phyloP scores from a whole-genome alignment of 164 flowering plant species.

The Vitis rupestris region DNA sequence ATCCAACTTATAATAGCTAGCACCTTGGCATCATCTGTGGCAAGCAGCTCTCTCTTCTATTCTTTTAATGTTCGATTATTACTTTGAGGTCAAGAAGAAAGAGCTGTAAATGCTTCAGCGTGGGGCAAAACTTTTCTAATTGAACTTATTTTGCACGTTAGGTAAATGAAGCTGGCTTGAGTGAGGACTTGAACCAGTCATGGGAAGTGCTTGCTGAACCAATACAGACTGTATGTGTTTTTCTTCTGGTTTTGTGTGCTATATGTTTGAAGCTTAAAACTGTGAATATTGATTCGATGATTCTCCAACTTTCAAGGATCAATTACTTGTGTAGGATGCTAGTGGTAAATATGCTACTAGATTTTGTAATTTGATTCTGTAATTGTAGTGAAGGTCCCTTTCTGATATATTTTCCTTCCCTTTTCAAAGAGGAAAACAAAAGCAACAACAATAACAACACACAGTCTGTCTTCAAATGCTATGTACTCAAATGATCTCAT shows the following conservation, averaged over 20 bases:
- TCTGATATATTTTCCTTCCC: too few species aligned
- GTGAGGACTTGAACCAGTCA: conserved; percentile 68
- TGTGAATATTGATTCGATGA: background rate
- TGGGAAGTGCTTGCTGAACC: conserved; percentile 99
- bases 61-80: too few species aligned
- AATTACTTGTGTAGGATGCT: background rate
- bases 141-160: conserved; percentile 15
- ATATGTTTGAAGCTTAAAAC: too few species aligned
- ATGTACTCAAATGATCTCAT: too few species aligned
- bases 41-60: background rate
- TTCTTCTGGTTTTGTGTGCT: background rate
- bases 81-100: background rate
- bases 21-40: background rate
- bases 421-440: too few species aligned
- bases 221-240: conserved; percentile 80
- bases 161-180: conserved; percentile 82
- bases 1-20: background rate
- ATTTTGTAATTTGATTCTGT: background rate
- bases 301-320: too few species aligned
- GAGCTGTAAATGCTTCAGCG: background rate
- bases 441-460: too few species aligned
- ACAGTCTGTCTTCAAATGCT: too few species aligned
- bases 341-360: background rate
- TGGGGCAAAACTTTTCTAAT: background rate
- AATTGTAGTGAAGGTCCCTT: too few species aligned